phyloP scores from a whole-genome alignment of 2,329 filamentous ascomycete species.

The Neofusicoccum kwambonambiense region DNA sequence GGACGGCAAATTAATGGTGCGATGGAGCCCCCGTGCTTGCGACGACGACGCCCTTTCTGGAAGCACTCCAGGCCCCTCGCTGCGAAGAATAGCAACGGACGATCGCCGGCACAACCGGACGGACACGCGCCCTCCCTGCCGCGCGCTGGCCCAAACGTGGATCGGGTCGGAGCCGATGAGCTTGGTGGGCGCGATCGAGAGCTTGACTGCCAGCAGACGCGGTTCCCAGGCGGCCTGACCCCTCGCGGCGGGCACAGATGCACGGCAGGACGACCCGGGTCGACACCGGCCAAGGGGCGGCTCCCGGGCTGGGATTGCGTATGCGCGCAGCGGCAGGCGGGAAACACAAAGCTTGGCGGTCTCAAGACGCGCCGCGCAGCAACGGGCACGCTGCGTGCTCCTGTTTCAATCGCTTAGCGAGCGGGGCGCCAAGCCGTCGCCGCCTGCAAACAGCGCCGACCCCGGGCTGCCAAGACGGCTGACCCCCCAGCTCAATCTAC shows the following conservation, averaged over 20 bases:
- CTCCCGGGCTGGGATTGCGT: neutral
- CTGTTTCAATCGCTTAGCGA: neutral
- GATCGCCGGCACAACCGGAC: neutral
- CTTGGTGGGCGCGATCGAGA: neutral
- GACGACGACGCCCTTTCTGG: neutral
- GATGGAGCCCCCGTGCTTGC: neutral
- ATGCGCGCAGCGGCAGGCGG: neutral
- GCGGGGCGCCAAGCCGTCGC: neutral
- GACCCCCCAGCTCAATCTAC: neutral
- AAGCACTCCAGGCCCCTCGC: neutral
- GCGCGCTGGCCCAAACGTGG: neutral
- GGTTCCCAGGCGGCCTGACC: neutral
- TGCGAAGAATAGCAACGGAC: neutral
- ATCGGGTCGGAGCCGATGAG: neutral
- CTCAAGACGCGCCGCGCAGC: no score
- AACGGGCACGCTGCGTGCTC: neutral
- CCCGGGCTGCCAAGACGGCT: neutral
- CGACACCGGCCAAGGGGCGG: neutral
- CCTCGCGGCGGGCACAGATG: neutral
- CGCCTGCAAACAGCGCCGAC: conserved; percentile 6
- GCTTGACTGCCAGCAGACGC: neutral
- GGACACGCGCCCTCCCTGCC: neutral
- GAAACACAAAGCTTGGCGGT: no score
- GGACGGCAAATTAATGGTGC: neutral
- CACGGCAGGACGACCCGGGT: neutral